These are phyloP conservation scores for Tricholoma bakamatsutake DNA, from an alignment of 768 basidiomycete genomes.

Conservation along the genomic window DNA sequence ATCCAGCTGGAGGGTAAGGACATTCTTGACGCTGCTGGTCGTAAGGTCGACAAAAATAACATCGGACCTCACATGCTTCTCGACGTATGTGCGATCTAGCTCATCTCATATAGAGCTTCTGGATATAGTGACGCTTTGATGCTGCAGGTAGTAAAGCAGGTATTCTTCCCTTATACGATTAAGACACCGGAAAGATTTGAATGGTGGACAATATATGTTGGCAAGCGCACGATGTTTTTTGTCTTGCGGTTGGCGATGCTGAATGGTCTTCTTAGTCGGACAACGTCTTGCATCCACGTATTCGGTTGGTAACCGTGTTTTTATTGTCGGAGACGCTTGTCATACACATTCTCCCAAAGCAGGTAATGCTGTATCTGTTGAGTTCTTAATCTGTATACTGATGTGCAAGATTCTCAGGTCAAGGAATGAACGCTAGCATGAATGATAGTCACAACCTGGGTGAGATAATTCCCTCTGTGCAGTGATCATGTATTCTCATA, in stretches of 20 bases:
- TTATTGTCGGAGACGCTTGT: slow-evolving; percentile 75
- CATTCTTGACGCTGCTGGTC: slow-evolving; percentile 36
- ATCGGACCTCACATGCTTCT: slow-evolving; percentile 47
- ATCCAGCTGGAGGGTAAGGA: slow-evolving; percentile 55
- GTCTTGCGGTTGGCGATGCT: neutral
- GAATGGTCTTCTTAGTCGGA: slow-evolving; percentile 40
- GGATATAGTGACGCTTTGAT: neutral
- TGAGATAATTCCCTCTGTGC: slow-evolving; percentile 13
- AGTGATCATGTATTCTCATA: neutral
- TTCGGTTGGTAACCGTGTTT: slow-evolving; percentile 56
- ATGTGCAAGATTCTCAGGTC: slow-evolving; percentile 32
- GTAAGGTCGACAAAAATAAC: slow-evolving; percentile 48
- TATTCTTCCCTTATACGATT: slow-evolving; percentile 52
- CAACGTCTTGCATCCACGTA: slow-evolving; percentile 68
- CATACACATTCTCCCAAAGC: slow-evolving; percentile 67
- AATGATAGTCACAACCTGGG: slow-evolving; percentile 70
- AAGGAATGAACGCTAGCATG: slow-evolving; percentile 78
- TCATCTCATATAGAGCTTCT: neutral
- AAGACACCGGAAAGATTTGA: slow-evolving; percentile 42
- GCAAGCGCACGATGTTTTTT: slow-evolving; percentile 37
- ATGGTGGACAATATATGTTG: slow-evolving; percentile 68
- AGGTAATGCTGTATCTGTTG: slow-evolving; percentile 26
- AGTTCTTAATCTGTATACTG: neutral
- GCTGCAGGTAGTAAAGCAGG: slow-evolving; percentile 46
- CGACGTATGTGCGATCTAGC: slow-evolving; percentile 30